Conservation (phyloP, 306 rosid species). For the Dryas drummondii region DNA sequence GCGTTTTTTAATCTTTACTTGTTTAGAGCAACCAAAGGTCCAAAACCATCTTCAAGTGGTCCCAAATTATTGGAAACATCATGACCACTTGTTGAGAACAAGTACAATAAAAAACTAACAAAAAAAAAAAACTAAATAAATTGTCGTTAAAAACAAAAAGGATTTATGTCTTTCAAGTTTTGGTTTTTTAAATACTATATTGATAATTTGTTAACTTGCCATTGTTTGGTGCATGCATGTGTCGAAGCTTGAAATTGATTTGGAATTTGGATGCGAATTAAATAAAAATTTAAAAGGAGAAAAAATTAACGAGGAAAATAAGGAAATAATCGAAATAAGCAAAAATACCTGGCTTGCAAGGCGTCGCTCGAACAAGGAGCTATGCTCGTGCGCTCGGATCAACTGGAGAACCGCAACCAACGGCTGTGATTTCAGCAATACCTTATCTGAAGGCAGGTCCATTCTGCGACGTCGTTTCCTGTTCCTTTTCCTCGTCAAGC, state of each 20-base stretch:
- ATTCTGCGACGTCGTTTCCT: slow-evolving; percentile 32
- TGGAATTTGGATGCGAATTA: not conserved
- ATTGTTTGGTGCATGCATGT: not conserved
- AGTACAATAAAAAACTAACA: not conserved
- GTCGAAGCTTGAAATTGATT: no score
- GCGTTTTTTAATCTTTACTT: not conserved
- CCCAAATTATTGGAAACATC: slow-evolving; percentile 47
- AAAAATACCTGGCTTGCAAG: slow-evolving; percentile 65
- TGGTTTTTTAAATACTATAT: not conserved
- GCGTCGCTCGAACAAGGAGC: slow-evolving; percentile 70
- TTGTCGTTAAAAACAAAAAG: no score
- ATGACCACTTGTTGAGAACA: not conserved
- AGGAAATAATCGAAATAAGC: not conserved
- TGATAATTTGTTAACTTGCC: not conserved
- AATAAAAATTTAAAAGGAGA: slow-evolving; percentile 12
- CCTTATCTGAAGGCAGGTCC: slow-evolving; percentile 32
- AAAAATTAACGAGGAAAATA: slow-evolving; percentile 22
- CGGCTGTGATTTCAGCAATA: slow-evolving; percentile 49
- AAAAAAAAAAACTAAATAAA: not conserved
- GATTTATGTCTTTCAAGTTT: no score
- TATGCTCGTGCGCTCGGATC: slow-evolving; percentile 53
- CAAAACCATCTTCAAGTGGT: slow-evolving; percentile 37
- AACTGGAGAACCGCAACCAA: slow-evolving; percentile 49
- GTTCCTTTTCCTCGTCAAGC: slow-evolving; percentile 53
- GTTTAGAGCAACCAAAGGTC: not conserved